phyloP scores from a whole-genome alignment of 108 stramenopile genomes.

The Parmales sp. region DNA sequence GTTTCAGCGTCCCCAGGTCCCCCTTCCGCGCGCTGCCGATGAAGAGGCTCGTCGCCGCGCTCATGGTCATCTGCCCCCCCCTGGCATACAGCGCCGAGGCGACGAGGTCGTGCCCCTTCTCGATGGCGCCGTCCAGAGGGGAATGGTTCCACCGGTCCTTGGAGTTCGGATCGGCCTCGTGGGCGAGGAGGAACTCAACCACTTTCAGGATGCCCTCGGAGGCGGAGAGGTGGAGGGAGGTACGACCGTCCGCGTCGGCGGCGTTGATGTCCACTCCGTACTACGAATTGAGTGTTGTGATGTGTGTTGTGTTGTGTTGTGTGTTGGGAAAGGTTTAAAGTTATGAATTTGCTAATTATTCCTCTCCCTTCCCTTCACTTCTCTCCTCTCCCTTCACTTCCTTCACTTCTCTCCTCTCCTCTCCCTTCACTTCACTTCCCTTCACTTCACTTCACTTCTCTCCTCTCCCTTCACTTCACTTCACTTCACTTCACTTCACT shows the following conservation, averaged over 20 bases:
- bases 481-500: too few relatives aligned
- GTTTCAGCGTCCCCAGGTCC: not conserved
- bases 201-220: conserved; percentile 17
- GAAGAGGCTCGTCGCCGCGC: not conserved
- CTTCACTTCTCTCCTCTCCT: too few relatives aligned
- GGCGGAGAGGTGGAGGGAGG: not conserved
- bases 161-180: conserved; percentile 36
- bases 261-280: conserved; percentile 2
- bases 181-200: conserved; percentile 32
- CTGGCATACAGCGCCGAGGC: not conserved
- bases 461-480: too few relatives aligned
- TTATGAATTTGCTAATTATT: too few relatives aligned
- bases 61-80: conserved; percentile 1
- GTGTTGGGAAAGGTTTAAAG: too few relatives aligned
- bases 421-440: too few relatives aligned
- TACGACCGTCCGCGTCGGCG: not conserved
- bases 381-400: too few relatives aligned
- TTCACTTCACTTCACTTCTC: too few relatives aligned
- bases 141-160: conserved; percentile 39
- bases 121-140: conserved; percentile 40
- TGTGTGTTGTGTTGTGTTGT: too few relatives aligned
- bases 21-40: not conserved
- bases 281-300: too few relatives aligned
- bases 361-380: too few relatives aligned
- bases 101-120: conserved; percentile 9